Evolutionary conservation across 1,284 basidiomycete species (phyloP).

Genomic region (Boletus sp.): DNA sequence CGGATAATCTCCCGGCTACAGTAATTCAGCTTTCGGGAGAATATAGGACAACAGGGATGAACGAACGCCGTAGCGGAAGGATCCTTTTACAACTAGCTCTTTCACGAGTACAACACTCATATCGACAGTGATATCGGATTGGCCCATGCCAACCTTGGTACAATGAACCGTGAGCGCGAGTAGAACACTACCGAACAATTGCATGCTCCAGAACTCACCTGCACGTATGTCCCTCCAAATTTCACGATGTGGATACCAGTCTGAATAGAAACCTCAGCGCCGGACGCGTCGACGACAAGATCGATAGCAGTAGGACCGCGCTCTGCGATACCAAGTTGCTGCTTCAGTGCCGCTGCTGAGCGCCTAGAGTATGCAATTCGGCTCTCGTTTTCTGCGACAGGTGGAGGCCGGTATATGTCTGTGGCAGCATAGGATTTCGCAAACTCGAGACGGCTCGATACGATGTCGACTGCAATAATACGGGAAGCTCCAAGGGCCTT

Average conservation of each 20-base stretch:
- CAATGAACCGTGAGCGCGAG: not conserved
- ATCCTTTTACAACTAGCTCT: conserved; percentile 79
- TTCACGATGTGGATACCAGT: conserved; percentile 75
- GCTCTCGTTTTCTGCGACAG: conserved; percentile 60
- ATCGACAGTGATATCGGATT: conserved; percentile 58
- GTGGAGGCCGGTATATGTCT: conserved; percentile 70
- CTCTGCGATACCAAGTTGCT: conserved; percentile 55
- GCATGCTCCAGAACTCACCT: conserved; percentile 38
- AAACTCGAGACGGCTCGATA: conserved; percentile 78
- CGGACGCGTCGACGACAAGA: conserved; percentile 80
- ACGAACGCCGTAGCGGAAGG: conserved; percentile 82
- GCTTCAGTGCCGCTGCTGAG: conserved; percentile 60
- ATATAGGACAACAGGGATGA: not conserved
- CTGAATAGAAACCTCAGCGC: conserved; percentile 84
- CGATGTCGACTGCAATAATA: conserved; percentile 84
- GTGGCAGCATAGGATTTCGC: conserved; percentile 88
- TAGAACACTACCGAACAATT: conserved; percentile 2
- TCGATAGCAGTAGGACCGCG: conserved; percentile 60
- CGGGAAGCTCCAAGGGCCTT: conserved; percentile 82
- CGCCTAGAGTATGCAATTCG: conserved; percentile 65
- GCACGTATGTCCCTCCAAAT: conserved; percentile 70
- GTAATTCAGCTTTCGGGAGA: conserved; percentile 4
- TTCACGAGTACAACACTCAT: conserved; percentile 63
- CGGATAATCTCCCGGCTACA: conserved; percentile 78
- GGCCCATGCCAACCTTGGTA: conserved; percentile 70